A percentile compares a stretch with the other conserved stretches of the same genome.
These are phyloP conservation scores for Arctium lappa DNA, from an alignment of 129 eudicot species.

Conservation along the genomic window DNA sequence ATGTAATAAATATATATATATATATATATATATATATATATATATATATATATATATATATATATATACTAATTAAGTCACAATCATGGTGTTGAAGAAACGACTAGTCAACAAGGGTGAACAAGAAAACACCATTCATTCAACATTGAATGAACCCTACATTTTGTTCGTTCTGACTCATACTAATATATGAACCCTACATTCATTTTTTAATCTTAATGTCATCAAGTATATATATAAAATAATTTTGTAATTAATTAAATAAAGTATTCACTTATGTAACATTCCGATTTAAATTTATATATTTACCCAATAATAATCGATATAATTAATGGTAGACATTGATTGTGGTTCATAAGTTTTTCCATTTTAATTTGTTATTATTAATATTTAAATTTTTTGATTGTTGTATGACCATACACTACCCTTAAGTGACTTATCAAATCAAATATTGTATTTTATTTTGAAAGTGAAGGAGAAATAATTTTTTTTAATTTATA, in stretches of 20 bases:
- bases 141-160: conserved; percentile 24
- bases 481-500: no score
- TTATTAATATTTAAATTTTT: no score
- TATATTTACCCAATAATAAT: neutral
- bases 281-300: neutral
- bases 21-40: no score
- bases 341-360: no score
- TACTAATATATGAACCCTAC: neutral
- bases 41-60: no score
- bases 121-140: conserved; percentile 8
- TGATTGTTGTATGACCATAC: no score
- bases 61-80: neutral
- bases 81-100: neutral
- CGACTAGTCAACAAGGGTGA: conserved; percentile 22
- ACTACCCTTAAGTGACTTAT: no score
- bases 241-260: neutral
- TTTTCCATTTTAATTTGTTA: no score
- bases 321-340: neutral
- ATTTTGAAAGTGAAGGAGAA: no score
- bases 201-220: neutral
- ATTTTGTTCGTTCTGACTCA: conserved; percentile 3
- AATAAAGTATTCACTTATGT: neutral
- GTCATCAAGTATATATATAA: neutral
- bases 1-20: no score
- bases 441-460: no score